Conservation (phyloP, 768 basidiomycete genomes). For the Collybia sp. region DNA sequence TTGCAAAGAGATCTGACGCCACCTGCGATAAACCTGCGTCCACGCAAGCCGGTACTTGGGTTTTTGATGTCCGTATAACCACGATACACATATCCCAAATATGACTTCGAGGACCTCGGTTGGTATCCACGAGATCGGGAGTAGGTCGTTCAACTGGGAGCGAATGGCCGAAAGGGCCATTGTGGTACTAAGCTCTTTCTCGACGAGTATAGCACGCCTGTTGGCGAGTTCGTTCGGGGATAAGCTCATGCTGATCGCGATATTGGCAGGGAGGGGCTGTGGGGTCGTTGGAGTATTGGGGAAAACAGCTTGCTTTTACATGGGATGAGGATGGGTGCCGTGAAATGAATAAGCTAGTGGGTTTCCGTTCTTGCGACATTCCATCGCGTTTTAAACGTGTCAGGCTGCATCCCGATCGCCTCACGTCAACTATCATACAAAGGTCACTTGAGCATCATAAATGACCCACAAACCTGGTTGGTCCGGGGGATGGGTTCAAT, state of each 20-base stretch:
- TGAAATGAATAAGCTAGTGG: too few relatives aligned
- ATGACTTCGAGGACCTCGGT: conserved; percentile 35
- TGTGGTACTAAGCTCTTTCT: conserved; percentile 21
- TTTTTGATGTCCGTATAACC: conserved; percentile 25
- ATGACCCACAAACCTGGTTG: too few relatives aligned
- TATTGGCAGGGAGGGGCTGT: not conserved
- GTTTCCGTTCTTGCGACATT: too few relatives aligned
- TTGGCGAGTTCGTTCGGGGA: not conserved
- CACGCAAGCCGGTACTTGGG: conserved; percentile 29
- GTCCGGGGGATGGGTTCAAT: too few relatives aligned
- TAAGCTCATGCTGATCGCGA: not conserved
- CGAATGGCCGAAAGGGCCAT: conserved; percentile 21
- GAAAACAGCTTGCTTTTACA: not conserved
- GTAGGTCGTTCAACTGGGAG: conserved; percentile 18
- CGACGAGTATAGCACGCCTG: conserved; percentile 12
- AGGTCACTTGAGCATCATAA: too few relatives aligned
- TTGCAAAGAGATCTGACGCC: conserved; percentile 28
- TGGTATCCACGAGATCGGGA: conserved; percentile 28
- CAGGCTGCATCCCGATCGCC: too few relatives aligned
- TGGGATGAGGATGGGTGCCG: not conserved
- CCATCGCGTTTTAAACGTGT: too few relatives aligned
- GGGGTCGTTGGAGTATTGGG: not conserved
- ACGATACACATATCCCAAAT: conserved; percentile 31
- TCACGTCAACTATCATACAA: too few relatives aligned
- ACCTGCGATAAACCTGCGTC: conserved; percentile 35